These are phyloP conservation scores for Fusarium coicis DNA, from an alignment of 2,329 filamentous ascomycete genomes.

Conservation along the genomic window DNA sequence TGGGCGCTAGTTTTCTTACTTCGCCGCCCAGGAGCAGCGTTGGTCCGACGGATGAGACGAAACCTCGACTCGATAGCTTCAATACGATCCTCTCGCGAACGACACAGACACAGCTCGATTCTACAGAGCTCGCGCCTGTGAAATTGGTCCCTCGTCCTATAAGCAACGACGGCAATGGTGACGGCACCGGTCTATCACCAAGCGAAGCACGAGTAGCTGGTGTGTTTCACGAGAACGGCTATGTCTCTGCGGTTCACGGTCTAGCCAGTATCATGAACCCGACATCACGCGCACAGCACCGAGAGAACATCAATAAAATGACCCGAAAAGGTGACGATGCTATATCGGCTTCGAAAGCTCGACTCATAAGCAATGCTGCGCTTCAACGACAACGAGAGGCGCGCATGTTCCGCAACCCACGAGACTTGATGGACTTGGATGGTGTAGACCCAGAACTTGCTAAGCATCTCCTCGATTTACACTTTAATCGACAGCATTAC, in stretches of 20 bases:
- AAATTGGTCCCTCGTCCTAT: conserved; percentile 41
- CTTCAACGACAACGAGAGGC: conserved; percentile 48
- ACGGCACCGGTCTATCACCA: conserved; percentile 46
- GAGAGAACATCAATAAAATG: conserved; percentile 46
- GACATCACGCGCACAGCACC: conserved; percentile 43
- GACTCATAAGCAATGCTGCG: conserved; percentile 51
- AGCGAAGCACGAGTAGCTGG: conserved; percentile 50
- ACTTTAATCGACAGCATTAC: conserved; percentile 52
- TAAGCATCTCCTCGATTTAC: conserved; percentile 51
- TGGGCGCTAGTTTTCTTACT: conserved; percentile 44
- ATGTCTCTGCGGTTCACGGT: conserved; percentile 50
- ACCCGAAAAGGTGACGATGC: conserved; percentile 42
- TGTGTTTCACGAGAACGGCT: conserved; percentile 50
- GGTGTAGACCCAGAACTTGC: conserved; percentile 49
- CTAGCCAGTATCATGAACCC: conserved; percentile 51
- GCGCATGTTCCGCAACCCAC: conserved; percentile 46
- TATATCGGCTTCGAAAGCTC: conserved; percentile 46
- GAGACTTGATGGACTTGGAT: conserved; percentile 49
- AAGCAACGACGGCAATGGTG: conserved; percentile 45
- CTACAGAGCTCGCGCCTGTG: conserved; percentile 27
- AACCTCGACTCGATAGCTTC: conserved; percentile 41
- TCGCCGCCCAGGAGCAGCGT: conserved; percentile 44
- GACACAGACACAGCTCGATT: conserved; percentile 22
- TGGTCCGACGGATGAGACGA: conserved; percentile 41
- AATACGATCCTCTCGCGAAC: conserved; percentile 37